These are phyloP conservation scores for Cercophora newfieldiana DNA, from an alignment of 495 filamentous ascomycete genomes.

Conservation along the genomic window DNA sequence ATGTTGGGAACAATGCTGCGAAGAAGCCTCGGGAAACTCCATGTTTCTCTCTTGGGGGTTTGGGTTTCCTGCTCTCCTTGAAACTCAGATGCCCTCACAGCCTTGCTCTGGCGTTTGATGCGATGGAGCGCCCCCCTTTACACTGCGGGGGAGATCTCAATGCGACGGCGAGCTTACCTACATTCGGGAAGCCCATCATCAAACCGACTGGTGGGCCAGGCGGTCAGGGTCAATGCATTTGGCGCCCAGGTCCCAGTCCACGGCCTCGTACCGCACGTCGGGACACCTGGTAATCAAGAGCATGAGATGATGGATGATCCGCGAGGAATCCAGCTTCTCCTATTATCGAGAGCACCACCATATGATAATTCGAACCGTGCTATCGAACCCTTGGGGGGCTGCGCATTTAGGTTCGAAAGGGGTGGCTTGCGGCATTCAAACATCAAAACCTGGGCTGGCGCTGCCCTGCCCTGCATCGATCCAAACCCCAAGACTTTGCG, in stretches of 20 bases:
- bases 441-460: neutral
- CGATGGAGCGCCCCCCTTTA: constrained; percentile 12
- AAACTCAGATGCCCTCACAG: constrained; percentile 12
- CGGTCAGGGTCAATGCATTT: constrained; percentile 15
- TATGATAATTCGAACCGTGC: neutral
- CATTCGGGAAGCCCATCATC: neutral
- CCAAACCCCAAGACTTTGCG: neutral
- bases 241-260: neutral
- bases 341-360: neutral
- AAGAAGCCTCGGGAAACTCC: neutral
- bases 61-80: constrained; percentile 7
- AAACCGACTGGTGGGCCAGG: neutral
- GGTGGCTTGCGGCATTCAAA: neutral
- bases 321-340: neutral
- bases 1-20: neutral
- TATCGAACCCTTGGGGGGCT: neutral
- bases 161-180: constrained; percentile 7
- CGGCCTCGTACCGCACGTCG: neutral
- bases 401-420: neutral
- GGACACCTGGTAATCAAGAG: constrained; percentile 10
- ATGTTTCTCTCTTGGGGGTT: constrained; percentile 1
- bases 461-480: neutral
- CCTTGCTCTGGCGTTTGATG: constrained; percentile 16
- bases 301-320: neutral
- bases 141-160: constrained; percentile 7